Base-by-base conservation (phyloP, 2,329 filamentous ascomycete species). In the Helicocarpus griseus region DNA sequence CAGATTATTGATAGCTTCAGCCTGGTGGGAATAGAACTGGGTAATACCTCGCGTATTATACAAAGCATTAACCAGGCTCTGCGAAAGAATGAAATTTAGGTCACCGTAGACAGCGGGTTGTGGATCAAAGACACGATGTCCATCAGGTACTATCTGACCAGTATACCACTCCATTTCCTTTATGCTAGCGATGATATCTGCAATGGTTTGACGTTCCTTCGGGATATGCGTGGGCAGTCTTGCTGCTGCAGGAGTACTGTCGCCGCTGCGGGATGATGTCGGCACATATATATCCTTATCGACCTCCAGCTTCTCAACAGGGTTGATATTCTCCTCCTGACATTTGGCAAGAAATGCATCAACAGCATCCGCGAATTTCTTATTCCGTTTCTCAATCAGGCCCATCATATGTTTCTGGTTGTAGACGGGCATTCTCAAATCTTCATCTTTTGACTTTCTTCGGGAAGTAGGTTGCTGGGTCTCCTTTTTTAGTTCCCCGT, bases 11-110 rank as follows among this genome's bases (percentile, higher is more conserved):
- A 98, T 88, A 0, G 93, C 93, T 69, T 95, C 87, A 0, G 90
- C 83, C 69, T 98, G 93, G 66, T 98, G 93, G 0, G 87, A 83
- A 63, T 94, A 98, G 35, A 98, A 79, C 53, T 85, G 79, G 0
- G 84, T 87, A 53, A 98, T 97, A 2, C 83, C 83, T 59, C 86
- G 87, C 7, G 88, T 87, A 59, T 97, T 97, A 72, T 94, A 98
- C 0, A 98, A 70, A 1, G 93, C 91, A 65, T 98, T 95, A n/a
- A 98, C 90, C 47, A 98, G 72, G 57, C 87, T 80, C 65, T 98
- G 93, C 49, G 89, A 95, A 6, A 98, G 77, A 17, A 85, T 73
- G 63, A 97, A 98, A 26, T 86, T 79, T 46, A 98, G 75, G 39
- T 95, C 86, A 1, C 89, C 90, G 61, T 87, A 89, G 0, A 90